Base-by-base conservation (phyloP, 1,139 yeast genomes). In the Kazachstania sp. region DNA sequence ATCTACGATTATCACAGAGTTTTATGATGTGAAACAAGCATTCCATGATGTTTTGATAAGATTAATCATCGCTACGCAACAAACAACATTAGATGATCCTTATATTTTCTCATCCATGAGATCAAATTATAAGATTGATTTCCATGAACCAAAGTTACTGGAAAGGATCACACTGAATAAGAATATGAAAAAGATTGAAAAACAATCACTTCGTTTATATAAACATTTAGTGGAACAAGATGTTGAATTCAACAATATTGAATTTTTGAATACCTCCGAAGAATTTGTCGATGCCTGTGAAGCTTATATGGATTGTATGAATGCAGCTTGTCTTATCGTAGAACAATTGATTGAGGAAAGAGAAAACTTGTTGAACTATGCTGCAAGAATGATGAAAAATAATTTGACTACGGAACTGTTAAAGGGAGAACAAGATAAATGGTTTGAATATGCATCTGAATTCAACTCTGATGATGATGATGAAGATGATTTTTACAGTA, bases 321-420 rank as follows among this genome's bases (percentile, higher is more conserved):
- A 71, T 13, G 60, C 74, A 4, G 64, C 81, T 3, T 66, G 76
- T 42, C 56, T 66, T 0, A 64, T 79, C 3, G 74, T 80, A 4
- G 74, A 73, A 41, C 84, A 76, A 54, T 69, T 85, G 54, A 76
- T 81, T 37, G 85, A 81, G 46, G 88, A 83, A 59, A 71, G 88
- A 49, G 87, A 82, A 50, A 77, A 81, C 2, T 74, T 84, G 30
- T 65, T 83, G 46, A 83, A 81, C 56, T 83, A 83, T 58, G 83
- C 87, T 13, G 81, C 90, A 0, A 72, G 92, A 57, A 81, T 83
- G 46, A 81, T 84, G 87, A 83, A 82, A 55, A 81, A 81, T 54
- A 85, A 81, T 57, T 76, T 81, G 54, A 77, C 79, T 50, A 78
- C 79, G 16, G 83, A 82, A 44, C 64, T 83, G 41, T 68, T 82